These are phyloP conservation scores for Russula lepida DNA, from an alignment of 768 basidiomycete genomes.

Conservation along the genomic window DNA sequence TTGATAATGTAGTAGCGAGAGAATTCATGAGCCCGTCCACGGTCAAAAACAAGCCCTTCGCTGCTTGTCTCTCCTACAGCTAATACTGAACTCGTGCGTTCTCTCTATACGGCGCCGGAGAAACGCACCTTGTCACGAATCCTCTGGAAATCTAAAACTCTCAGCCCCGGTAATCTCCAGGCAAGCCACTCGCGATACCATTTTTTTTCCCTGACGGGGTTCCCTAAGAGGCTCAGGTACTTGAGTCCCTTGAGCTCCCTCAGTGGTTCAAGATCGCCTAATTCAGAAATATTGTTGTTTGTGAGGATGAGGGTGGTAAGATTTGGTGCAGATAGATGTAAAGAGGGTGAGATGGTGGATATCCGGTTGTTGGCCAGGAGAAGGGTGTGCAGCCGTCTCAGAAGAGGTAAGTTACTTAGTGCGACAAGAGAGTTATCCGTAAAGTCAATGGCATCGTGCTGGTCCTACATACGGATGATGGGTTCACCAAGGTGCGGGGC, in stretches of 20 bases:
- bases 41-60: conserved; percentile 71
- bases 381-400: conserved; percentile 76
- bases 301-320: conserved; percentile 76
- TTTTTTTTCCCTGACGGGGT: conserved; percentile 85
- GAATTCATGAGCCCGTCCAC: conserved; percentile 68
- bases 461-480: conserved; percentile 47
- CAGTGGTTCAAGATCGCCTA: conserved; percentile 79
- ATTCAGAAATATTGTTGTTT: conserved; percentile 70
- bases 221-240: conserved; percentile 70
- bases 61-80: conserved; percentile 68
- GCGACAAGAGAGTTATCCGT: conserved; percentile 83
- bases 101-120: conserved; percentile 29
- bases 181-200: conserved; percentile 97
- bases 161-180: conserved; percentile 76
- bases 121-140: conserved; percentile 86
- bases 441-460: conserved; percentile 89
- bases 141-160: conserved; percentile 92
- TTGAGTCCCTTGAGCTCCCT: conserved; percentile 67
- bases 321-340: conserved; percentile 79
- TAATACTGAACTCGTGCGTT: conserved; percentile 4
- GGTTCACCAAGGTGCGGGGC: not conserved
- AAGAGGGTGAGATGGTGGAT: conserved; percentile 69
- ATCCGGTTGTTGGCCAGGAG: conserved; percentile 88
- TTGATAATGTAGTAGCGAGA: conserved; percentile 69
- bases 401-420: conserved; percentile 79